Base-by-base conservation (phyloP, 805 yeast species). In the Saccharomycopsis capsularis region DNA sequence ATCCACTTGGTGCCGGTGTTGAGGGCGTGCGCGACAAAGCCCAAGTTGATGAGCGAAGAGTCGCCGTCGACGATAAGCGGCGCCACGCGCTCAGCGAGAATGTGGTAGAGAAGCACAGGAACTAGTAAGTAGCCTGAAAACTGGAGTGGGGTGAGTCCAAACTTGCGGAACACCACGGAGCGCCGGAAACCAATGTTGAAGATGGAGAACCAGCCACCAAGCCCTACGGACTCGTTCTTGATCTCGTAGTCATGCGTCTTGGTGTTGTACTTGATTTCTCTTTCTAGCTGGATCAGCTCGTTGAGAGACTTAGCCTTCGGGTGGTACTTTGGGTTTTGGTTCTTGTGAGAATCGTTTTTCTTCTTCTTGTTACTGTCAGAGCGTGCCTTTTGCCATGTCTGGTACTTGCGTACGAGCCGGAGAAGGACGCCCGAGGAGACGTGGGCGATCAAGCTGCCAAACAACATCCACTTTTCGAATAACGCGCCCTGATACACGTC, bases 1-100 rank as follows among this genome's bases (percentile, higher is more conserved):
- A 67, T 4, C 7, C 47, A 30, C 5, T 63, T 62, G 1, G 67
- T 68, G 16, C 52, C 42, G 21, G 56, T 30, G n/a, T 27, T 39
- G 9, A 74, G 46, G 1, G 68, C 57, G 52, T 73, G 71, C 0
- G 79, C 56, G 7, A 83, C 66, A 56, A 69, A 82, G 6, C 74
- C 73, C 40, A 85, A 62, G 40, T 67, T 71, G 19, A 85, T 62
- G 47, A 74, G 64, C 1, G 81, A 71, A 2, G 82, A 75, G 60
- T 83, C 91, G 0, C 87, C 89, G 50, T 81, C 85, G 1, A 78
- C 66, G 2, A 57, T 16, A n/a, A 68, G 24, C 0, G 91, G 89
- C 0, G 67, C 65, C 3, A 70, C 43, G 46, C 87, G 67, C 54
- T 73, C 68, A 40, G 73, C 70, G 11, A 63, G 50, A 16, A 67